phyloP scores from a whole-genome alignment of 139 green algal species.

The Coelastrella sp. region DNA sequence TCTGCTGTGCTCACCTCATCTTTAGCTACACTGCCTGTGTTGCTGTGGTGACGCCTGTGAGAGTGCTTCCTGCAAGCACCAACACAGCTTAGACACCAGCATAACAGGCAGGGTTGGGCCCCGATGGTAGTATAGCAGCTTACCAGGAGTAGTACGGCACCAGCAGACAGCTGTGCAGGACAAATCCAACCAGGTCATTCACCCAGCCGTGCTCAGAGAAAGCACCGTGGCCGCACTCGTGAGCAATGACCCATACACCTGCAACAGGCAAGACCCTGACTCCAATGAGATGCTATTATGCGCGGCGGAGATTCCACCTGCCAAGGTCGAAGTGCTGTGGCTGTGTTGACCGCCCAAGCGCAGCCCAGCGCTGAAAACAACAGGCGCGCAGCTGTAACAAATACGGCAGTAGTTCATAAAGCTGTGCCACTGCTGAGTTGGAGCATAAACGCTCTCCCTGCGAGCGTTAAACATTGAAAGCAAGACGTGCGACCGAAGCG shows the following conservation, averaged over 20 bases:
- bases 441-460: neutral
- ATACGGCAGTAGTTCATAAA: neutral
- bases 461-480: conserved; percentile 6
- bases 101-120: too few relatives aligned
- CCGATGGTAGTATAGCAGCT: neutral
- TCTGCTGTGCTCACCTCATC: conserved; percentile 80
- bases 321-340: too few relatives aligned
- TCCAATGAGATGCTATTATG: too few relatives aligned
- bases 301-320: too few relatives aligned
- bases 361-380: neutral
- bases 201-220: conserved; percentile 73
- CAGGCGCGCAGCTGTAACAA: conserved; percentile 60
- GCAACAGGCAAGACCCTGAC: neutral
- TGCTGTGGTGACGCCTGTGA: conserved; percentile 90
- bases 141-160: conserved; percentile 93
- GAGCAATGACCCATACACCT: conserved; percentile 60
- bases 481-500: neutral
- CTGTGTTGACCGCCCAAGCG: too few relatives aligned
- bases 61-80: conserved; percentile 88
- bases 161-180: conserved; percentile 86
- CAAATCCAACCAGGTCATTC: conserved; percentile 87
- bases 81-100: too few relatives aligned
- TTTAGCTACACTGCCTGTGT: conserved; percentile 81
- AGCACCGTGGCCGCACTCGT: conserved; percentile 91
- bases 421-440: neutral